phyloP scores from a whole-genome alignment of 1,284 basidiomycete species.

The Pisolithus thermaeus region DNA sequence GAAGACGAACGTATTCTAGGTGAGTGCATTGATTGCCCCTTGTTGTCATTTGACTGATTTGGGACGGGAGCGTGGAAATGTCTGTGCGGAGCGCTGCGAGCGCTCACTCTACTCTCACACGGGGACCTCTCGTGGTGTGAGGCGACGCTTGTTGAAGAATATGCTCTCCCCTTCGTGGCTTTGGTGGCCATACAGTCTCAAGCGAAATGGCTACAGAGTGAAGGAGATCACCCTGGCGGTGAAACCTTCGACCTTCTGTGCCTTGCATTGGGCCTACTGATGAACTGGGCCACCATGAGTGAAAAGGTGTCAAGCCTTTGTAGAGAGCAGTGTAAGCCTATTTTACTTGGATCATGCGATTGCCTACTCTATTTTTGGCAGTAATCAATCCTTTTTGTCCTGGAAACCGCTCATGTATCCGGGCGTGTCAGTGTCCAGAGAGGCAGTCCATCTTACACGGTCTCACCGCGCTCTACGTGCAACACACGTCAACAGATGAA shows the following conservation, averaged over 20 bases:
- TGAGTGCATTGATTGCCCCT: slow-evolving; percentile 2
- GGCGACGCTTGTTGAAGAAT: slow-evolving; percentile 38
- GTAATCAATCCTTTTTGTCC: slow-evolving; percentile 47
- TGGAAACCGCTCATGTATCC: slow-evolving; percentile 39
- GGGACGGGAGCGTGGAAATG: slow-evolving; percentile 37
- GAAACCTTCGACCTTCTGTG: slow-evolving; percentile 59
- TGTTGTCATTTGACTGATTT: background rate
- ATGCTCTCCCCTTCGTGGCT: slow-evolving; percentile 41
- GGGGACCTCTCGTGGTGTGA: slow-evolving; percentile 49
- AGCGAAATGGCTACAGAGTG: slow-evolving; percentile 19
- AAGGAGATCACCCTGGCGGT: slow-evolving; percentile 14
- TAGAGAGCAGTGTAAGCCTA: slow-evolving; percentile 41
- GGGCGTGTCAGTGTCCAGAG: slow-evolving; percentile 43
- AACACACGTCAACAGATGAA: slow-evolving; percentile 16
- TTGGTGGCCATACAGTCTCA: slow-evolving; percentile 39
- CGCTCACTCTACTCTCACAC: slow-evolving; percentile 66
- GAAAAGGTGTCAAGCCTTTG: slow-evolving; percentile 39
- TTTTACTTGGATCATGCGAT: background rate
- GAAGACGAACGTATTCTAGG: slow-evolving; percentile 11
- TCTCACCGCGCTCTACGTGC: slow-evolving; percentile 12
- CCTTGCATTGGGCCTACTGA: slow-evolving; percentile 62
- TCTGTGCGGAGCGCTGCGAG: slow-evolving; percentile 51
- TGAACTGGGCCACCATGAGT: slow-evolving; percentile 62
- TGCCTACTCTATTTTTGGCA: slow-evolving; percentile 16
- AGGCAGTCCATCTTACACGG: slow-evolving; percentile 36